Base-by-base conservation (phyloP, 352 stramenopile species). In the Phytophthora pisi region DNA sequence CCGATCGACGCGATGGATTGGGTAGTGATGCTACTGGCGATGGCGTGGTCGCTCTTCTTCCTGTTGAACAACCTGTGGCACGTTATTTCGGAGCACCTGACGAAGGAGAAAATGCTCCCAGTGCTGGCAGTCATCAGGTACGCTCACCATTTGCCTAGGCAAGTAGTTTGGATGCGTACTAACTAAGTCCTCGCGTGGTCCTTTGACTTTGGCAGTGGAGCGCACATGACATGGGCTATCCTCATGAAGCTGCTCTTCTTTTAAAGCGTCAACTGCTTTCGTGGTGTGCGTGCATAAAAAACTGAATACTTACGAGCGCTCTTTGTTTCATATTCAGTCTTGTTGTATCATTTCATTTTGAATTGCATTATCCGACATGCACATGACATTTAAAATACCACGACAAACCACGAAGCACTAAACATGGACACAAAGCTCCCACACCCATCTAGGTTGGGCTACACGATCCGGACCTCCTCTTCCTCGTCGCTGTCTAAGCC, bases 191-290 rank as follows among this genome's bases (percentile, higher is more conserved):
- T 31, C 7, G 28, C 28, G 28, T 31, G 5, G 6, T 31, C 0
- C 28, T 31, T 31, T 64, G 51, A 20, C 51, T 49, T 62, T 55
- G 38, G 8, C 64, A 96, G 88, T 40, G 81, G 84, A 23, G 82
- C 79, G 57, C 87, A 96, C 74, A 75, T 96, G 66, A 56, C 92
- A 42, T 96, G 88, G 88, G 82, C 84, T 5, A 86, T 93, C 54
- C 64, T 93, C 49, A 88, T 96, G 78, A 96, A 96, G 71, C 72
- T 96, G 40, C 66, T 93, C 26, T 96, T 96, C 73, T 96, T 93
- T 64, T 96, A 88, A 42, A 46, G 15, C 40, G 40, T 9, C 5
- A 6, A 20, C 13, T 16, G 16, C 16, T 46, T 43, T 46, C 5
- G n/a, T 46, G 77, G 20, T 43, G 34, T 68, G 66, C 51, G 49